Evolutionary conservation across 2,329 filamentous ascomycete species (phyloP), one percentile per base, ranked within the genome.

Genomic region (Trichoderma aggressivum): DNA sequence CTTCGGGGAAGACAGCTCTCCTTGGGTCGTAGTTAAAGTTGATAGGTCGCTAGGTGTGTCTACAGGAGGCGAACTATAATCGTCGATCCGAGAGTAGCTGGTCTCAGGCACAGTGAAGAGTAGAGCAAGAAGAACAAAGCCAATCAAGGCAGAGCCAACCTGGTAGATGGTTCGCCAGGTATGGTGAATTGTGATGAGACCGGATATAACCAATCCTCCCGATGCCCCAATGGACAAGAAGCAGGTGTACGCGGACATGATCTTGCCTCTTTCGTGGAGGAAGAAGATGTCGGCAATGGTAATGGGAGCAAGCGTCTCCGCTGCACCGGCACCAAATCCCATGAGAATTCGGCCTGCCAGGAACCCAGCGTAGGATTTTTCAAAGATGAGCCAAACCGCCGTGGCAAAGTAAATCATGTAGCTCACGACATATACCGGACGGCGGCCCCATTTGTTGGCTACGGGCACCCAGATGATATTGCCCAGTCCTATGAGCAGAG

Each of bases 211-310:
- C 70, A 84, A 75, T 3, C 84, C 84, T 18, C 78, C 77, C 1
- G 81, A 81, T 7, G 84, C 83, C 2, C 84, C 84, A 1, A 82
- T 74, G 1, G 82, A 82, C 0, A 85, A 74, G 18, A 81, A 81
- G 24, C 79, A 79, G 16, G 80, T 82, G 72, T 85, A 84, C 12
- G 82, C 74, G 74, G 84, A 83, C 84, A 87, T 88, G 53, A 86
- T 78, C 2, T 81, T 78, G 1, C 86, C 86, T 65, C 87, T 80
- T 74, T 89, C 84, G 72, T 89, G 86, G 18, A 89, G 78, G 75
- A 87, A 89, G 77, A 88, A 89, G 34, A 88, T 77, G 73, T 89
- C 87, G 3, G 85, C 80, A 59, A 88, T 86, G 1, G 85, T 86
- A 8, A 86, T 79, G 0, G 86, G 86, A 1, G 84, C 83, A 59